Evolutionary conservation across 305 asterid genomes (phyloP), one percentile per base, ranked within the genome.

Genomic region (Petunia hybrid): DNA sequence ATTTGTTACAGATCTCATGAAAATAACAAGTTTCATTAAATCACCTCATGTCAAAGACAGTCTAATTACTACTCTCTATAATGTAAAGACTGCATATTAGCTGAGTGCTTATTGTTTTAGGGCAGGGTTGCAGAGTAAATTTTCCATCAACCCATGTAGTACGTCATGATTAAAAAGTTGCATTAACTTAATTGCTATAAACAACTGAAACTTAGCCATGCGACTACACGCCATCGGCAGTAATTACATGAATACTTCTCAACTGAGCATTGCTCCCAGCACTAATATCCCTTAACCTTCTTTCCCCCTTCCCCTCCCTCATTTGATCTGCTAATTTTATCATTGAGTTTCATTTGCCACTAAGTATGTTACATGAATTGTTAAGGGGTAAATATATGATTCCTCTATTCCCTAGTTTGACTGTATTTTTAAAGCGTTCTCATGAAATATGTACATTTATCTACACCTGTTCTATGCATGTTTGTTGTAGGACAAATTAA

Each of bases 241-340:
- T 9, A 65, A 16, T n/a, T 16, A 46, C 76, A 68, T 68, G 53
- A 43, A 14, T 48, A 68, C 59, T 70, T 65, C 71, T 31, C 5
- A 39, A 31, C 6, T 45, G 77, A 10, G 42, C 60, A 1, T 10
- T 70, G 22, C 31, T 8, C 42, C 77, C 9, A 46, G 60, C 57
- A 70, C 57, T n/a, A 70, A 46, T 46, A 46, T 22, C 77, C 22
- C 4, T 48, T 46, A 70, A 70, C 2, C 77, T 22, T 22, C 42
- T 45, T 5, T 46, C 77, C 46, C 59, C 46, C 9, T 43, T 22
- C 7, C 42, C 60, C 9, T 43, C 22, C 7, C 42, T 42, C 77
- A 70, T 46, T 45, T 70, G 59, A 13, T 70, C 46, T 46, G 76
- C 77, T 70, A 46, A 70, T 46, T 45, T 70, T 56, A 70, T 10